Base-by-base conservation (phyloP, 1,284 basidiomycete species). In the Boletellus deceptivus region DNA sequence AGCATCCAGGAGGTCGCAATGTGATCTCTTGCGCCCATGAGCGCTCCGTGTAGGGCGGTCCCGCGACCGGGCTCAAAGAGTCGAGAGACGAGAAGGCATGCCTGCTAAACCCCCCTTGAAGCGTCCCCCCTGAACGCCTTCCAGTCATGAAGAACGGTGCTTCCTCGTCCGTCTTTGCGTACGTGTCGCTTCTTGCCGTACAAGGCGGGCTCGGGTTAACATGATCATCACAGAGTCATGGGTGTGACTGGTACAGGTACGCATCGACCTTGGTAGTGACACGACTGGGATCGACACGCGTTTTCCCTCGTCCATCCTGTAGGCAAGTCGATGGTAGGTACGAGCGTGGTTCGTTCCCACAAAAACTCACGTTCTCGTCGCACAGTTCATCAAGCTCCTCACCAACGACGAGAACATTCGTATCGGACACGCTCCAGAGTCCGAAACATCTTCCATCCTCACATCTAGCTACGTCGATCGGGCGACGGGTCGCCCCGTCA, bases 401-500 rank as follows among this genome's bases (percentile, higher is more conserved):
- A 47, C 13, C 11, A 20, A 37, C 33, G 46, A 52, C 35, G 41
- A 47, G 7, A 43, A 18, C 3, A 53, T 53, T 22, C 39, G 22
- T 10, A 43, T 51, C 14, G 48, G 52, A 17, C 43, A 53, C n/a
- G 11, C 33, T 9, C 49, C 24, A 35, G 38, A 43, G 4, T 52
- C 52, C 1, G 49, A 47, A n/a, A 52, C 49, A 8, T 40, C 29
- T 24, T 33, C 34, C 4, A 39, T 53, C 24, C 27, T 27, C 1
- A 43, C 44, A 8, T 40, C 43, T n/a, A 2, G 22, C 25, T 53
- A 52, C 13, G 20, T 14, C 4, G 52, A 53, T 46, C 25, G 27
- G 22, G 16, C 7, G 4, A 42, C 34, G 2, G 50, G 58, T 13
- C 52, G 43, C 7, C 2, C 49, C 11, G 53, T 68, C 49, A 53